Conservation (phyloP, 108 stramenopile species). For the Craspedostauros australis region DNA sequence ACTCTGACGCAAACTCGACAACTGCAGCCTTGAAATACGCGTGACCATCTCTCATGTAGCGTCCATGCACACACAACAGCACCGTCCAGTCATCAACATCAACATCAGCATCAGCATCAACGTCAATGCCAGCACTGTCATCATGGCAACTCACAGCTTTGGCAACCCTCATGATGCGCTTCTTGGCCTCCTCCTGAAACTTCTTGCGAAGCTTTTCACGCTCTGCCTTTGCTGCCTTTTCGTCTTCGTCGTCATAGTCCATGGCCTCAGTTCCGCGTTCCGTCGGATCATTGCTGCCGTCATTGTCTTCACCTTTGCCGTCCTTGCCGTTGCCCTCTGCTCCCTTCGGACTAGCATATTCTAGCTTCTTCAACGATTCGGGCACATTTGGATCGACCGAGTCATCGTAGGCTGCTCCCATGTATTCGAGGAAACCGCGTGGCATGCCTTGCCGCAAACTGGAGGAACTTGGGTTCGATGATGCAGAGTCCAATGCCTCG, state of each 20-base stretch:
- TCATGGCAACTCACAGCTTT: constrained; percentile 27
- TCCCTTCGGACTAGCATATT: constrained; percentile 11
- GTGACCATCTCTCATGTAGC: too few relatives aligned
- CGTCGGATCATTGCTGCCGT: not conserved
- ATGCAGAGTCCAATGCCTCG: constrained; percentile 76
- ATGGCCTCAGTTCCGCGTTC: not conserved
- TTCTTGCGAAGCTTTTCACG: constrained; percentile 27
- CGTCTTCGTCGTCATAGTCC: constrained; percentile 4
- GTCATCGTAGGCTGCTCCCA: constrained; percentile 85
- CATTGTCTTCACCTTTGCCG: constrained; percentile 23
- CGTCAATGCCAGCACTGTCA: too few relatives aligned
- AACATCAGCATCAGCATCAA: too few relatives aligned
- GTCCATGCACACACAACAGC: too few relatives aligned
- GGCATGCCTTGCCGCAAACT: constrained; percentile 83
- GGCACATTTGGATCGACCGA: constrained; percentile 43
- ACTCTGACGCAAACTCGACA: too few relatives aligned
- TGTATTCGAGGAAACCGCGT: constrained; percentile 80
- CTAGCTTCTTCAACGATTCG: constrained; percentile 54
- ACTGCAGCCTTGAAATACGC: too few relatives aligned
- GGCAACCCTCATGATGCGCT: constrained; percentile 72
- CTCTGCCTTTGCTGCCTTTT: constrained; percentile 8
- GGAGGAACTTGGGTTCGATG: constrained; percentile 39
- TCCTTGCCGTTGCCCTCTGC: constrained; percentile 28
- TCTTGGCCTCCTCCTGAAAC: constrained; percentile 70
- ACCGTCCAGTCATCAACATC: too few relatives aligned